phyloP scores from a whole-genome alignment of 768 basidiomycete species.

The Hypholoma fasciculare region DNA sequence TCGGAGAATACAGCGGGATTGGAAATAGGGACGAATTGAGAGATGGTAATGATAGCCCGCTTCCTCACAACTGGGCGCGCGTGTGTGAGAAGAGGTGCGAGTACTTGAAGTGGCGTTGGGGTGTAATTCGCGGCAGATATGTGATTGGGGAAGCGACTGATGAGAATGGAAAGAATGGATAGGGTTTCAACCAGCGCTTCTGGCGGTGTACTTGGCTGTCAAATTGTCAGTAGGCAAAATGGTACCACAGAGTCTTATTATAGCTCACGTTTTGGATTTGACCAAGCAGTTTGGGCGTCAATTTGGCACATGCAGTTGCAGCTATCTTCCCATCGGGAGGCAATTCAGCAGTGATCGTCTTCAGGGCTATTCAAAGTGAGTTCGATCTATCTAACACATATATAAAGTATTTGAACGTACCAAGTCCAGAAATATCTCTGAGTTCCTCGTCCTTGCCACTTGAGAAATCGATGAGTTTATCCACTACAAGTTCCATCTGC shows the following conservation, averaged over 20 bases:
- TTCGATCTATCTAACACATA: background rate
- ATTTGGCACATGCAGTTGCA: conserved; percentile 74
- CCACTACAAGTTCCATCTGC: conserved; percentile 85
- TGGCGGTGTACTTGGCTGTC: conserved; percentile 65
- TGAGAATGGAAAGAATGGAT: conserved; percentile 85
- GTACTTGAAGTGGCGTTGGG: conserved; percentile 62
- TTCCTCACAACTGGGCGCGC: conserved; percentile 86
- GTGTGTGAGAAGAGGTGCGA: conserved; percentile 75
- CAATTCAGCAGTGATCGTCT: conserved; percentile 92
- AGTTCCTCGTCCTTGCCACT: conserved; percentile 89
- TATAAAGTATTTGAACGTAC: conserved; percentile 41
- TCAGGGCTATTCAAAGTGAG: conserved; percentile 60
- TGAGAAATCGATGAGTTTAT: conserved; percentile 86
- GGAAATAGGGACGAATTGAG: conserved; percentile 80
- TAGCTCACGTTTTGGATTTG: conserved; percentile 73
- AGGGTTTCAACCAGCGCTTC: conserved; percentile 84
- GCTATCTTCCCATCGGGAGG: conserved; percentile 82
- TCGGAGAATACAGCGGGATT: conserved; percentile 59
- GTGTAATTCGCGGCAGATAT: conserved; percentile 52
- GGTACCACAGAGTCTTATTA: background rate
- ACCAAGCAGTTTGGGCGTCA: conserved; percentile 79
- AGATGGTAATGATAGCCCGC: conserved; percentile 83
- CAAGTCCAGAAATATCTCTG: conserved; percentile 91
- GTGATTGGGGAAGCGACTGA: conserved; percentile 77
- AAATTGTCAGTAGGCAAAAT: background rate